Evolutionary conservation across 164 flowering plant genomes (phyloP).

Genomic region (Kalanchoe fedtschenkoi): DNA sequence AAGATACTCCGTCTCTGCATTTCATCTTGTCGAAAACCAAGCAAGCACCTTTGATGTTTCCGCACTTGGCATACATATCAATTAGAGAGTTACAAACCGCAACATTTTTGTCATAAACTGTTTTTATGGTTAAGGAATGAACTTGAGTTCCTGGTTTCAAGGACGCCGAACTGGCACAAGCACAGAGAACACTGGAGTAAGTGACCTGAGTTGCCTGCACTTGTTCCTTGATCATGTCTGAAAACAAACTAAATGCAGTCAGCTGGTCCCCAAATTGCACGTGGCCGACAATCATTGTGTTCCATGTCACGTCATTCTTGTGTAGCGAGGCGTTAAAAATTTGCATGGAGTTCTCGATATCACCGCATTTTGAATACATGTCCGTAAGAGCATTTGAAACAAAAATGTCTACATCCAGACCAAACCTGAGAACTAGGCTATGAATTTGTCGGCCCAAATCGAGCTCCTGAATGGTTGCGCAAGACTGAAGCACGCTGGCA

Average conservation of each 20-base stretch:
- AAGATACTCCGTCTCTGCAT: conserved; percentile 50
- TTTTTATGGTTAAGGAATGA: conserved; percentile 50
- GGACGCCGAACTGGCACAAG: conserved; percentile 66
- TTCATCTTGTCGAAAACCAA: conserved; percentile 42
- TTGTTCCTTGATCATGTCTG: conserved; percentile 36
- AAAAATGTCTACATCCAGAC: conserved; percentile 49
- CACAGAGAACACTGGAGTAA: conserved; percentile 64
- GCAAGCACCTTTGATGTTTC: conserved; percentile 55
- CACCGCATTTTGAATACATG: conserved; percentile 79
- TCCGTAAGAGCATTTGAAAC: conserved; percentile 80
- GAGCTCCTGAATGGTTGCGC: conserved; percentile 36
- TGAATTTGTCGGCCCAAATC: conserved; percentile 60
- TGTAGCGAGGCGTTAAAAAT: conserved; percentile 32
- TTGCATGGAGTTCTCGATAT: conserved; percentile 34
- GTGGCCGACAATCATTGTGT: conserved; percentile 77
- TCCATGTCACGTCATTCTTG: conserved; percentile 77
- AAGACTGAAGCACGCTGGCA: conserved; percentile 74
- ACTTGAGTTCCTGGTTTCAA: conserved; percentile 62
- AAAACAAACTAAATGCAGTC: conserved; percentile 50
- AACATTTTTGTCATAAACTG: conserved; percentile 29
- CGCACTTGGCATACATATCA: conserved; percentile 96
- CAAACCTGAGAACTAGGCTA: conserved; percentile 42
- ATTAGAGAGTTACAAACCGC: conserved; percentile 58
- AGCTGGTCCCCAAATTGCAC: conserved; percentile 52
- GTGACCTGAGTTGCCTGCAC: conserved; percentile 56